Percentiles rank a stretch among this genome's conserved stretches.
phyloP scores from a whole-genome alignment of 2,329 filamentous ascomycete species.

The Pezicula rhizophila region DNA sequence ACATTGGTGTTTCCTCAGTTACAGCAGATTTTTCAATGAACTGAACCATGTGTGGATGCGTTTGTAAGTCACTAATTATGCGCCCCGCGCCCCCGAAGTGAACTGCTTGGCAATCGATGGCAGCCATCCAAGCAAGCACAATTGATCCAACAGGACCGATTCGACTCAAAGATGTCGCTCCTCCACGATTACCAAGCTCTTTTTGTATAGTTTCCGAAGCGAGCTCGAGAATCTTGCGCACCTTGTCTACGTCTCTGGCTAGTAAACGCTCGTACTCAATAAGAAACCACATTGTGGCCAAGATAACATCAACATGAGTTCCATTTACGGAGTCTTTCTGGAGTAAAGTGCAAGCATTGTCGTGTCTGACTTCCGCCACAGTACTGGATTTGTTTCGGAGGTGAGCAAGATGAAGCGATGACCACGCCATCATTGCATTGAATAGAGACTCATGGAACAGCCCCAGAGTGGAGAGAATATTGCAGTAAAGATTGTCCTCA shows the following conservation, averaged over 20 bases:
- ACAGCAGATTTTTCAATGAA: background rate
- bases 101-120: background rate
- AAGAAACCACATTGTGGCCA: slow-evolving; percentile 1
- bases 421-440: slow-evolving; percentile 1
- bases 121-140: background rate
- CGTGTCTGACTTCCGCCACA: background rate
- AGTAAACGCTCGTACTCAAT: background rate
- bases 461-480: background rate
- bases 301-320: background rate
- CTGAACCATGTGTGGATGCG: background rate
- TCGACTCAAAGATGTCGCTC: background rate
- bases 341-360: background rate
- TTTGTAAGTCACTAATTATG: background rate
- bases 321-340: background rate
- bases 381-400: background rate
- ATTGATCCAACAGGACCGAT: background rate
- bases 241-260: background rate
- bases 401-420: background rate
- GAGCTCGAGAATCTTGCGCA: background rate
- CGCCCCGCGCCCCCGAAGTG: background rate
- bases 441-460: background rate
- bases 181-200: background rate
- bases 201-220: background rate
- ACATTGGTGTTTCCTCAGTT: background rate
- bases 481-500: background rate